Evolutionary conservation across 2,329 filamentous ascomycete species (phyloP).

Genomic region (Stachybotrys chlorohalonatus): DNA sequence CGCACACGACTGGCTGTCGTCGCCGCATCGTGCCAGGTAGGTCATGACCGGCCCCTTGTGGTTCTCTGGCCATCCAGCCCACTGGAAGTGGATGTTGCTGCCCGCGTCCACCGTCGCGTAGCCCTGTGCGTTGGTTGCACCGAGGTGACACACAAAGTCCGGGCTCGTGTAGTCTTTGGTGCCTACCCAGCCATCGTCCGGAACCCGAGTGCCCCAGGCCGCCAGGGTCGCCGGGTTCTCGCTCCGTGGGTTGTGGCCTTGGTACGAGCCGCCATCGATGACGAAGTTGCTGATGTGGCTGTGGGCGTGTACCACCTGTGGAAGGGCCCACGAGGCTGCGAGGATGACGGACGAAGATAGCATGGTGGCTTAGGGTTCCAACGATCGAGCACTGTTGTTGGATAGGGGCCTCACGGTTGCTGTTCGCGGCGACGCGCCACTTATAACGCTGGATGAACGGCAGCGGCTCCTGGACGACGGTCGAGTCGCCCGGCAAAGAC

Average conservation of each 20-base stretch:
- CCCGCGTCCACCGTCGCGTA: not conserved
- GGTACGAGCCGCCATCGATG: slow-evolving; percentile 1
- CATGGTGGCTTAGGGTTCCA: not conserved
- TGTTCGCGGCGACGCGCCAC: not conserved
- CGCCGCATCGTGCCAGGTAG: slow-evolving; percentile 1
- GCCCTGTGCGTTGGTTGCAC: not conserved
- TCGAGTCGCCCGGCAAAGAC: not conserved
- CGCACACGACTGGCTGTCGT: not conserved
- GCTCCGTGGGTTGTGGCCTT: not conserved
- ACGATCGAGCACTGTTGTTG: not conserved
- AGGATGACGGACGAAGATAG: not conserved
- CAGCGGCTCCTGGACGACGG: not conserved
- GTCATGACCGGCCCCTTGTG: not conserved
- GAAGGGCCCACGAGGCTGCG: not conserved
- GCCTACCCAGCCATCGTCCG: not conserved
- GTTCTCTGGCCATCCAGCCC: slow-evolving; percentile 1
- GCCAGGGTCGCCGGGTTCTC: not conserved
- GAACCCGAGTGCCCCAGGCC: not conserved
- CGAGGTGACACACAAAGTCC: not conserved
- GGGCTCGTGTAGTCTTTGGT: not conserved
- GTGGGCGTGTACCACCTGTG: not conserved
- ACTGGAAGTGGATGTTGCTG: not conserved
- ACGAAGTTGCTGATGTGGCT: slow-evolving; percentile 1
- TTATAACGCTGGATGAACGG: not conserved
- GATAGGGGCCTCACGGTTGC: too few relatives aligned